Conservation (phyloP, 345 rosid species). For the Populus davidiana region DNA sequence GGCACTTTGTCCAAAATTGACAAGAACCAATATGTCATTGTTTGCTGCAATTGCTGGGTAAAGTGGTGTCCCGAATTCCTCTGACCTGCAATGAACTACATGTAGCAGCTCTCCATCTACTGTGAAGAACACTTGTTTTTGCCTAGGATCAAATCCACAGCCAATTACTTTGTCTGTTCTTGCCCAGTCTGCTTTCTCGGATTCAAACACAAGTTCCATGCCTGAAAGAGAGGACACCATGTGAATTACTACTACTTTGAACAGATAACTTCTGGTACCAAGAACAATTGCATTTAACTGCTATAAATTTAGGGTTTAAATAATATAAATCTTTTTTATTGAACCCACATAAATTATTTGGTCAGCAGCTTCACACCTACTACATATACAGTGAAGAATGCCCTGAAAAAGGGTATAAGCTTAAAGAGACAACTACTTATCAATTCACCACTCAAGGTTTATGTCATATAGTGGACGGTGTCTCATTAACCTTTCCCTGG, state of each 20-base stretch:
- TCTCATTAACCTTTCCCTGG: slow-evolving; percentile 15
- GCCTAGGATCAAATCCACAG: slow-evolving; percentile 63
- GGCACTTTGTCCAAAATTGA: slow-evolving; percentile 59
- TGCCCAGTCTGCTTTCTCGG: slow-evolving; percentile 53
- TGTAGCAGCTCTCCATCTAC: slow-evolving; percentile 50
- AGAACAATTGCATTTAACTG: slow-evolving; percentile 2
- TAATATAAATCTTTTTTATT: slow-evolving; percentile 10
- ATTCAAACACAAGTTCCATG: slow-evolving; percentile 52
- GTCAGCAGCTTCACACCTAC: slow-evolving; percentile 25
- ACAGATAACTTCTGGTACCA: background rate
- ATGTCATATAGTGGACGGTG: slow-evolving; percentile 19
- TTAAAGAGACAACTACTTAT: background rate
- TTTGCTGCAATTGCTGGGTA: slow-evolving; percentile 62
- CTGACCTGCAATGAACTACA: slow-evolving; percentile 50
- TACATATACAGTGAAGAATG: slow-evolving; percentile 16
- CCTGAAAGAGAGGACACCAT: slow-evolving; percentile 37
- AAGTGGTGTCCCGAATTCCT: slow-evolving; percentile 56
- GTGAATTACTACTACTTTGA: background rate
- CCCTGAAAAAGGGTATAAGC: background rate
- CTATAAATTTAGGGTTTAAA: background rate
- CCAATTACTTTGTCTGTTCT: slow-evolving; percentile 50
- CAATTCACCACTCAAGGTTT: background rate
- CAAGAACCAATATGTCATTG: slow-evolving; percentile 39
- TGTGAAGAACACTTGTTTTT: slow-evolving; percentile 62
- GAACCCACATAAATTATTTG: slow-evolving; percentile 2